Evolutionary conservation across 306 rosid genomes (phyloP).

Genomic region (Mimosa bimucronata): DNA sequence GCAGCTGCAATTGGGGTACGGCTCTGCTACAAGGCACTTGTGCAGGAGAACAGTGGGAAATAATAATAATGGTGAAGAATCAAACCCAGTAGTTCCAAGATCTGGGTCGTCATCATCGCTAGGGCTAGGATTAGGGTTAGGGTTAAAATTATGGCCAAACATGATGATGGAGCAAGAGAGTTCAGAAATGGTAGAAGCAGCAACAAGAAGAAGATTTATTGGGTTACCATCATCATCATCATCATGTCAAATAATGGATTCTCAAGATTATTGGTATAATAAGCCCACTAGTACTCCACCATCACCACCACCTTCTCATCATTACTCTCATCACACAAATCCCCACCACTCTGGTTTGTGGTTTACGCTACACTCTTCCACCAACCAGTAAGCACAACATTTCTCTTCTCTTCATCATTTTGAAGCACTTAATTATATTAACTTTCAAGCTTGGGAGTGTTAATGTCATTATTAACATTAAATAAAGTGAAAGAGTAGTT

Average conservation of each 20-base stretch:
- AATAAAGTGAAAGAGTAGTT: not conserved
- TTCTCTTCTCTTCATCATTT: conserved; percentile 13
- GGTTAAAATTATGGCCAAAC: conserved; percentile 23
- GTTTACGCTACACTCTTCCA: conserved; percentile 60
- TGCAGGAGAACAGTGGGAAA: conserved; percentile 29
- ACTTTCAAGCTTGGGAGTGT: not conserved
- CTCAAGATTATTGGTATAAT: conserved; percentile 28
- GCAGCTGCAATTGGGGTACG: conserved; percentile 51
- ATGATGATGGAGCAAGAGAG: not conserved
- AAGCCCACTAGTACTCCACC: conserved; percentile 2
- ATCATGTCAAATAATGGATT: conserved; percentile 13
- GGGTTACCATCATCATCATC: conserved; percentile 35
- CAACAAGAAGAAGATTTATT: conserved; percentile 21
- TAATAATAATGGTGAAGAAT: conserved; percentile 7
- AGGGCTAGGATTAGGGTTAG: conserved; percentile 34
- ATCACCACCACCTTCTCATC: conserved; percentile 33
- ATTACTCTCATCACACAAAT: conserved; percentile 33
- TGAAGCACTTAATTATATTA: not conserved
- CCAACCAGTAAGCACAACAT: conserved; percentile 55
- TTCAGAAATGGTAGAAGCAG: not conserved
- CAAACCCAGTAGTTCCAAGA: conserved; percentile 33
- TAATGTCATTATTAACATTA: not conserved
- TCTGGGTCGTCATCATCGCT: conserved; percentile 4
- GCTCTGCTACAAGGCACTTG: not conserved
- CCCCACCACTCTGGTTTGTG: conserved; percentile 56